Base-by-base conservation (phyloP, 441 rosid species). In the Gossypium schwendimanii region DNA sequence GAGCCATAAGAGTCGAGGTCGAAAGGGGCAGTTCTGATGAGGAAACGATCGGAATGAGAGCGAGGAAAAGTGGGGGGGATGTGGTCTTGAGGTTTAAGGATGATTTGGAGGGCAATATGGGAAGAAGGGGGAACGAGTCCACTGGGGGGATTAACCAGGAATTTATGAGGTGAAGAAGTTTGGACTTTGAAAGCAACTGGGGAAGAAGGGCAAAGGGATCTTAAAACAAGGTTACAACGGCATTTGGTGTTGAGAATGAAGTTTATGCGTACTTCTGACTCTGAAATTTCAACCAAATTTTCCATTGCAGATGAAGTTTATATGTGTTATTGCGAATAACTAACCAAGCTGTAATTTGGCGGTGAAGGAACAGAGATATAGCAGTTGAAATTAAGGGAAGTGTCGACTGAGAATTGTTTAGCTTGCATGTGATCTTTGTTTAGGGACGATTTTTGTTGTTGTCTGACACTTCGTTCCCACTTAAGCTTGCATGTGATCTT, bases 111-210 rank as follows among this genome's bases (percentile, higher is more conserved):
- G 39, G 84, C 64, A 64, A 83, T 23, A 15, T 71, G 66, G 55
- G 88, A 83, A 8, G 70, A 64, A 0, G 90, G 92, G 26, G 80
- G 75, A 65, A 84, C 67, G 74, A 82, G 31, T 31, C 89, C 92
- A 23, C 73, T 75, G 0, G 92, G 88, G 10, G 90, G 90, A 58
- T 86, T 82, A 28, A 88, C 90, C 0, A 88, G 78, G 71, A 88
- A 88, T 74, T 84, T 88, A 70, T 77, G 82, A 0, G 92, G 89
- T 1, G 90, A 86, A 5, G 88, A 86, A 39, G 92, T 85, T 75
- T 85, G 90, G 69, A 88, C 83, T 63, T 84, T 88, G 88, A 85
- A 88, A 50, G 89, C 89, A 1, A 86, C 77, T 3, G 82, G 75
- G 8, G 59, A 20, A 1, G 80, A 65, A 45, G 84, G 31, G 72